These are phyloP conservation scores for Pisolithus tinctorius DNA, from an alignment of 768 basidiomycete species.

Conservation along the genomic window DNA sequence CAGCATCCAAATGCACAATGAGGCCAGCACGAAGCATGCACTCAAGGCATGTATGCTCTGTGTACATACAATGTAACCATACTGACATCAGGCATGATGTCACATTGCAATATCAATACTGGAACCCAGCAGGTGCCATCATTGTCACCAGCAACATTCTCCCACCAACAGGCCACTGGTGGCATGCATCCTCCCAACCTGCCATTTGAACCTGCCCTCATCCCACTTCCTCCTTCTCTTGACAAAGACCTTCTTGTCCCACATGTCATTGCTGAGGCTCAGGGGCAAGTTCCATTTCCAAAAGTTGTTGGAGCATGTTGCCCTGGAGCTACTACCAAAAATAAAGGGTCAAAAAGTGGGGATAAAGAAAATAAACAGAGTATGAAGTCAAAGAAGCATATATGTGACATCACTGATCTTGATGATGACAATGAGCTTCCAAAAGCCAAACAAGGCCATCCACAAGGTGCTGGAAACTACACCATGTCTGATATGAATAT, in stretches of 20 bases:
- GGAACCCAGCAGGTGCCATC: background rate
- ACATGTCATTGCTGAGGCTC: background rate
- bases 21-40: background rate
- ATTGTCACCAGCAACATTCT: background rate
- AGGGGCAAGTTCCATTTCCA: background rate
- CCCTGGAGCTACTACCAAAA: background rate
- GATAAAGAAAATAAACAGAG: background rate
- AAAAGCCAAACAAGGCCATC: background rate
- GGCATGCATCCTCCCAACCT: background rate
- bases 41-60: background rate
- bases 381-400: background rate
- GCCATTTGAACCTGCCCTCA: background rate
- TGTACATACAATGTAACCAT: background rate
- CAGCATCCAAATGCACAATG: too few species aligned
- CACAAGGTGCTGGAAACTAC: conserved; percentile 1
- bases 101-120: background rate
- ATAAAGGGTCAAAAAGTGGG: background rate
- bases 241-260: background rate
- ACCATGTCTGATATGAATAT: background rate
- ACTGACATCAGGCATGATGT: background rate
- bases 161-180: background rate
- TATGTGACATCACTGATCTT: background rate
- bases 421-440: background rate
- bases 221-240: background rate
- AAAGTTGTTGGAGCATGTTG: background rate